Evolutionary conservation across 345 rosid genomes (phyloP), one percentile per base, ranked within the genome.

Genomic region (Carallia brachiata): DNA sequence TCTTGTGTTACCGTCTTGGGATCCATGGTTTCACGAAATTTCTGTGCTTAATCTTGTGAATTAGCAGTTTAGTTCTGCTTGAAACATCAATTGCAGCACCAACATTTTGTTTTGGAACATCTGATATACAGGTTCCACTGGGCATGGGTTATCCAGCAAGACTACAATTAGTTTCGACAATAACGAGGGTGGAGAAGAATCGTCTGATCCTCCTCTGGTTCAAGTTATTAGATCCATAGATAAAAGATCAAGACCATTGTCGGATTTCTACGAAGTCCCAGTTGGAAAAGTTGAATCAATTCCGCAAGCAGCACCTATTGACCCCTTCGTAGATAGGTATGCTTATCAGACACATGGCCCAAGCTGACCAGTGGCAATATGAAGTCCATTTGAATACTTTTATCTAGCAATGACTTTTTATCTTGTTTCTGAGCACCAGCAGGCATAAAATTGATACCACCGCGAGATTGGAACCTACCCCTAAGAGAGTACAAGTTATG

Each of bases 401-500:
- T 44, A 44, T 44, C 48, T 44, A 44, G 48, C 48, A 44, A 44
- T 44, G 48, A 12, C 12, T 19, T 68, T 27, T 57, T n/a, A 5
- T 13, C 8, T 36, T 31, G 9, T 47, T 52, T 18, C 4, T 3
- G 32, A 52, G 37, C 57, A 10, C 28, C 55, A 68, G 71, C 18
- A 8, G 44, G 37, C 39, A 68, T 53, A 55, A 48, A 57, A 68
- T 23, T 36, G 37, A 44, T 44, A 44, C 48, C 10, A 44, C 4
- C 2, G 18, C 19, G 36, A 67, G 37, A 31, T 36, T 50, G 59
- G 53, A 67, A 66, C 16, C 40, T 57, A 36, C 62, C 23, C 53
- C 58, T n/a, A 68, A 55, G 16, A 60, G 52, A 39, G 18, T 69
- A 50, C 70, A 67, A 40, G 61, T 52, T 71, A 28, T 65, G 23